A percentile compares a stretch with the other conserved stretches of the same genome.
Evolutionary conservation across 129 eudicot species (phyloP).

Genomic region (Artemisia argyi): DNA sequence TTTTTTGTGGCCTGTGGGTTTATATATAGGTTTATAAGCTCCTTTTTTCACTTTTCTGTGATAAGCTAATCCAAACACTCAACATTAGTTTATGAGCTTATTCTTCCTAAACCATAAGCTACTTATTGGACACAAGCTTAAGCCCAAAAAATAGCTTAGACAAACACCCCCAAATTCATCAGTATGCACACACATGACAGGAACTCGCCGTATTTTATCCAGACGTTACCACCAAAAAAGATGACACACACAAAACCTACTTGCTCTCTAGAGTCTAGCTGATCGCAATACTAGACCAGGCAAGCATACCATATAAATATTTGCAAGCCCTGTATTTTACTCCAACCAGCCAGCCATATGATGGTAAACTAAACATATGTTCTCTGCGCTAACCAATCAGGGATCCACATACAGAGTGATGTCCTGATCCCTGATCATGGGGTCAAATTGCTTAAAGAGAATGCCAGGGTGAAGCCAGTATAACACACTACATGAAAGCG

Average conservation of each 20-base stretch:
- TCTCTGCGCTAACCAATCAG: conserved; percentile 7
- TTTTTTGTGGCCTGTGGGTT: too few species aligned
- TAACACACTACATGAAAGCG: too few species aligned
- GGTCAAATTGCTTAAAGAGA: too few species aligned
- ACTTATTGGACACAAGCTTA: too few species aligned
- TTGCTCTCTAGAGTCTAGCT: background rate
- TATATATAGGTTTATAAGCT: too few species aligned
- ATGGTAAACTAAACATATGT: background rate
- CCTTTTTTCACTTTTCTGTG: too few species aligned
- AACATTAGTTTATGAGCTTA: background rate
- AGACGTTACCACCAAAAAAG: background rate
- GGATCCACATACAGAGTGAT: background rate
- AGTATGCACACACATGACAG: background rate
- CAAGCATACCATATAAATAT: too few species aligned
- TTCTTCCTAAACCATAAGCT: too few species aligned
- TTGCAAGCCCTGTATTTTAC: background rate
- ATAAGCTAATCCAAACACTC: too few species aligned
- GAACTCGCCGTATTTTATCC: background rate
- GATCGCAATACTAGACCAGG: background rate
- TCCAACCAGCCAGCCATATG: background rate
- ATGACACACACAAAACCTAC: background rate
- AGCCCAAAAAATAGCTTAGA: background rate
- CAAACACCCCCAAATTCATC: background rate
- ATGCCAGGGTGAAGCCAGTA: too few species aligned
- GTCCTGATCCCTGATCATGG: too few species aligned